A percentile compares a stretch with the other conserved stretches of the same genome.
phyloP scores from a whole-genome alignment of 306 rosid species.

The Trifolium fragiferum region DNA sequence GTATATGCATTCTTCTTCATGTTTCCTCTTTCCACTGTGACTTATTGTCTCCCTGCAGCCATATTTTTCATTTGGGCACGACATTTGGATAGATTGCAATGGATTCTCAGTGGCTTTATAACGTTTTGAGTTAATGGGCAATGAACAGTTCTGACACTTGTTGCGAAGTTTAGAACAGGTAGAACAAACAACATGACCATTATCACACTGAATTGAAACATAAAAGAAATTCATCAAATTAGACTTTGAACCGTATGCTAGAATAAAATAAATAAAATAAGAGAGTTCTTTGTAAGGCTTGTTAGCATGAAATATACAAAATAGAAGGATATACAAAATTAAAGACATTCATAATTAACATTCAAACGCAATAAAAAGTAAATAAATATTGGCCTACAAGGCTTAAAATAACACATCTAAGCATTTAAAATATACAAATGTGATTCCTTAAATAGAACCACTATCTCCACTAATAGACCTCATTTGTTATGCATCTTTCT shows the following conservation, averaged over 20 bases:
- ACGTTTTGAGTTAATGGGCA: background rate
- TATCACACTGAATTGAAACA: background rate
- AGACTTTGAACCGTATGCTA: background rate
- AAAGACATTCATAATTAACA: no score
- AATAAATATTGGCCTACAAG: background rate
- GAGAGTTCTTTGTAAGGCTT: background rate
- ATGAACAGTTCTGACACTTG: background rate
- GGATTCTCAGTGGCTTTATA: background rate
- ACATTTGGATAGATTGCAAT: constrained; percentile 52
- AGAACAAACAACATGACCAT: background rate
- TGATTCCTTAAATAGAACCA: background rate
- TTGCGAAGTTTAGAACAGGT: background rate
- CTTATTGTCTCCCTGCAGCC: background rate
- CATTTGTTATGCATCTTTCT: background rate
- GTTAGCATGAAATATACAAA: background rate
- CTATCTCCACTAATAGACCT: background rate
- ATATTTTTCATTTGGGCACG: constrained; percentile 26
- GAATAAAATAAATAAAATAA: no score
- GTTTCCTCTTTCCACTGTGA: background rate
- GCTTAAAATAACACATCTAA: no score
- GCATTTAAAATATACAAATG: background rate
- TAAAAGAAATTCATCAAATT: background rate
- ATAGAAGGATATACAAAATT: no score
- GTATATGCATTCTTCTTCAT: background rate
- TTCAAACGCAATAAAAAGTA: background rate